Evolutionary conservation across 257 asterid genomes (phyloP).

Genomic region (Thymus mandschuricus): DNA sequence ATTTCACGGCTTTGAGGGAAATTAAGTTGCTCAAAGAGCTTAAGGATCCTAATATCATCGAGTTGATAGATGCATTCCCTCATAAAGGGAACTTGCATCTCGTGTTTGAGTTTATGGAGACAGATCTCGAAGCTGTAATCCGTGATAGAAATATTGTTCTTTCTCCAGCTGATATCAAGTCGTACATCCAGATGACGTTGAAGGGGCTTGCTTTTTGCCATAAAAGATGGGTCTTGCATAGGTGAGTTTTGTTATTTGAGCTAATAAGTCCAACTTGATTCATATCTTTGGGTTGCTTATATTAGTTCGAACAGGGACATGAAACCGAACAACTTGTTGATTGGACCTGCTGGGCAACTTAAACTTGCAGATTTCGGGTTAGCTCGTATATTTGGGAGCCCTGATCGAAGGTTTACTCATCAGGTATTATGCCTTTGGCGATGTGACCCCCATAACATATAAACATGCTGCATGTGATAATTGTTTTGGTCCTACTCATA

Average conservation of each 20-base stretch:
- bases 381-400: slow-evolving; percentile 97
- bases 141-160: slow-evolving; percentile 91
- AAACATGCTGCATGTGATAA: slow-evolving; percentile 20
- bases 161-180: slow-evolving; percentile 92
- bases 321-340: slow-evolving; percentile 97
- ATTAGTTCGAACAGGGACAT: slow-evolving; percentile 69
- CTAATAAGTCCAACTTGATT: slow-evolving; percentile 26
- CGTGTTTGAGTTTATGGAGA: slow-evolving; percentile 99
- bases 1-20: slow-evolving; percentile 94
- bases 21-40: slow-evolving; percentile 95
- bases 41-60: slow-evolving; percentile 85
- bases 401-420: slow-evolving; percentile 93
- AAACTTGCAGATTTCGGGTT: slow-evolving; percentile 98
- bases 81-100: slow-evolving; percentile 96
- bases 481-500: neutral
- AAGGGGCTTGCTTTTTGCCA: slow-evolving; percentile 95
- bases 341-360: slow-evolving; percentile 89
- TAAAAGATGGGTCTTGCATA: slow-evolving; percentile 93
- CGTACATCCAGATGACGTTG: slow-evolving; percentile 91
- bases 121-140: slow-evolving; percentile 96
- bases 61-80: slow-evolving; percentile 84
- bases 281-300: slow-evolving; percentile 20
- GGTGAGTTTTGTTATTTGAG: slow-evolving; percentile 49
- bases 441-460: slow-evolving; percentile 2
- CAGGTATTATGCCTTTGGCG: slow-evolving; percentile 59